Evolutionary conservation across 2,329 filamentous ascomycete genomes (phyloP), one percentile per base, ranked within the genome.

Genomic region (Raffaelea albimanens): DNA sequence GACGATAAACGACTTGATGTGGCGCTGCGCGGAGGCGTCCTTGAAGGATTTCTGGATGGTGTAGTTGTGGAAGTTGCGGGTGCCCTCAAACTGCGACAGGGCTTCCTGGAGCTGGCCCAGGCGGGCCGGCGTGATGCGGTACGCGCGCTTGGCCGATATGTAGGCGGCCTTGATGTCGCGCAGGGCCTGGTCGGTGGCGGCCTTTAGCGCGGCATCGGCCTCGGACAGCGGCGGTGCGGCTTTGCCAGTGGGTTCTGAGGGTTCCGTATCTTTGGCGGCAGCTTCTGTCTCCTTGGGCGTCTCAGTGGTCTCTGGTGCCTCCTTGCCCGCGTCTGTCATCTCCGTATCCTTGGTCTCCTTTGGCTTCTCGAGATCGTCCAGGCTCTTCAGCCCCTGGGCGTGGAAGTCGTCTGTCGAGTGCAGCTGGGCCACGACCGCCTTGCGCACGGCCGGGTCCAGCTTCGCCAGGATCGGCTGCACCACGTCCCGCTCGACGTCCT

Each of bases 11-110:
- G 87, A 93, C 63, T 90, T 93, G 71, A 98, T 98, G 60, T 86
- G 82, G 5, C 93, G 82, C 66, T 91, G 93, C 13, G 89, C 82
- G 0, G 88, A 94, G 0, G 89, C 78, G 61, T 98, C 93, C 34
- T 70, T 76, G 67, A 76, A 82, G 0, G 78, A 72, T 68, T 97
- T 98, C 56, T 93, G 85, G 49, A 98, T 81, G 2, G 93, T 98
- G 72, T 94, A 98, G 73, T 98, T 98, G 76, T 96, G 90, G 72
- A 84, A 98, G 70, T 95, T 95, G 58, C 76, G 77, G 4, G 90
- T 96, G 53, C 93, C 93, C 10, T 84, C 67, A 66, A 93, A 98
- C 54, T 76, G 72, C 57, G 80, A 67, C 10, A 98, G 75, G 0
- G 82, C 82, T 31, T 79, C 75, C 63, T 95, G 87, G 2, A 98